phyloP scores from a whole-genome alignment of 805 yeast species.

The Yamadazyma kitorensis region DNA sequence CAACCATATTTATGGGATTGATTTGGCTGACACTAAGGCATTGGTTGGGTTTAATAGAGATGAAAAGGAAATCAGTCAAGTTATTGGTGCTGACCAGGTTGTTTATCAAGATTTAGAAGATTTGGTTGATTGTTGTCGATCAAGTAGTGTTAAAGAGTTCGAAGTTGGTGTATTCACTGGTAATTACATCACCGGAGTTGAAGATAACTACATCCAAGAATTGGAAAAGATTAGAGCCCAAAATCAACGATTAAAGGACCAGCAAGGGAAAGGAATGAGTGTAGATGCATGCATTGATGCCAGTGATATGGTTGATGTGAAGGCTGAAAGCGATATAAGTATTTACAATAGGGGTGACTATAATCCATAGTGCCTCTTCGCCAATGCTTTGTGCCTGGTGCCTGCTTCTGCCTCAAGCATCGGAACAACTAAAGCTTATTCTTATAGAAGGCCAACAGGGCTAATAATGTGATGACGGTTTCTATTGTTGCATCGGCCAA shows the following conservation, averaged over 20 bases:
- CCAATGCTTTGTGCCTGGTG: too few relatives aligned
- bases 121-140: constrained; percentile 72
- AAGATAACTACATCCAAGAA: constrained; percentile 74
- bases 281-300: constrained; percentile 42
- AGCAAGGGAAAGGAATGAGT: constrained; percentile 36
- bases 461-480: not conserved
- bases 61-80: constrained; percentile 71
- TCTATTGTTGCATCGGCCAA: not conserved
- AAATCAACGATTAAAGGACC: constrained; percentile 51
- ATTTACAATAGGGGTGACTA: constrained; percentile 59
- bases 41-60: constrained; percentile 81
- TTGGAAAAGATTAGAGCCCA: constrained; percentile 80
- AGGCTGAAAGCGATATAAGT: constrained; percentile 70
- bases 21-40: constrained; percentile 92
- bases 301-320: constrained; percentile 57
- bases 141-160: constrained; percentile 54
- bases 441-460: too few relatives aligned
- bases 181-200: constrained; percentile 89
- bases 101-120: constrained; percentile 86
- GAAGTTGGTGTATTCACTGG: constrained; percentile 99
- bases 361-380: constrained; percentile 4
- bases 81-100: constrained; percentile 86
- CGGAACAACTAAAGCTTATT: too few relatives aligned
- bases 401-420: too few relatives aligned
- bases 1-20: constrained; percentile 97